Percentiles rank a stretch among this genome's conserved stretches.
Evolutionary conservation across 1,284 basidiomycete species (phyloP).

Genomic region (Puccinia sorghi): DNA sequence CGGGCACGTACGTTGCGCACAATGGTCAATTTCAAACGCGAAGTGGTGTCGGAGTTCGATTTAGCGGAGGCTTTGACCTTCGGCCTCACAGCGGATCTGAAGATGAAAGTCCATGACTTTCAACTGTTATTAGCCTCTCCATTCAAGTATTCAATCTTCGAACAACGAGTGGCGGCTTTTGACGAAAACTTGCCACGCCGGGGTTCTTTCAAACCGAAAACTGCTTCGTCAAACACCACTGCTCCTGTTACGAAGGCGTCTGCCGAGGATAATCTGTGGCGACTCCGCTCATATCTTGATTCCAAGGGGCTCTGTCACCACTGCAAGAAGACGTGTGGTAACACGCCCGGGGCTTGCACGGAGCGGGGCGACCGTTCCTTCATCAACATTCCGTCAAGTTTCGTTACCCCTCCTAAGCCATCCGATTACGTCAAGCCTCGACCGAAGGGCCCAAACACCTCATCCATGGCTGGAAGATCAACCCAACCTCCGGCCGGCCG

Average conservation of each 20-base stretch:
- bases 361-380: background rate
- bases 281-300: background rate
- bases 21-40: background rate
- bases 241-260: background rate
- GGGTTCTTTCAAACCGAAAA: background rate
- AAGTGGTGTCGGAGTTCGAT: background rate
- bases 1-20: background rate
- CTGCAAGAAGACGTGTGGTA: background rate
- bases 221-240: background rate
- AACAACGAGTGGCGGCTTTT: background rate
- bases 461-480: background rate
- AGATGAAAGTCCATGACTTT: background rate
- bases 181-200: background rate
- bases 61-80: background rate
- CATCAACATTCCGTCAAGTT: background rate
- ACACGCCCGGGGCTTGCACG: background rate
- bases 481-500: background rate
- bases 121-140: background rate
- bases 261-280: background rate
- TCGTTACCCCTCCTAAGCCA: background rate
- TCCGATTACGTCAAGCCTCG: no score
- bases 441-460: background rate
- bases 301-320: background rate
- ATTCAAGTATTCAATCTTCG: background rate
- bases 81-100: background rate